These are phyloP conservation scores for Williopsis jadinii DNA, from an alignment of 1,139 yeast genomes.

Conservation along the genomic window DNA sequence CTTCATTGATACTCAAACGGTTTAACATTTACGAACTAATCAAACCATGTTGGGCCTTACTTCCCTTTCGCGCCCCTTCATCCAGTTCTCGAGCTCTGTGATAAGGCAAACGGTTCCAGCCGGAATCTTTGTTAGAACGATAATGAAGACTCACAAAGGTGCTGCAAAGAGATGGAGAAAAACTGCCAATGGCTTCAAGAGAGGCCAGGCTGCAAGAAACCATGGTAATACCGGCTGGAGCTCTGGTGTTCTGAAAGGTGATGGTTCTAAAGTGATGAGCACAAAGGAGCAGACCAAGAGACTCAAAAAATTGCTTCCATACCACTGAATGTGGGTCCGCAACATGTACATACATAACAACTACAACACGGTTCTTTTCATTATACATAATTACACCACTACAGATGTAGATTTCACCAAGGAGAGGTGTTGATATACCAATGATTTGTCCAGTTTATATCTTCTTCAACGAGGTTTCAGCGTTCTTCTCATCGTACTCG, in stretches of 20 bases:
- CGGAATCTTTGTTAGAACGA: conserved; percentile 22
- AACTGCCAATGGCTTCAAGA: conserved; percentile 46
- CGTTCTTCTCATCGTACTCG: conserved; percentile 20
- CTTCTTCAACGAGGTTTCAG: conserved; percentile 10
- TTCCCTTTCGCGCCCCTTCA: conserved; percentile 13
- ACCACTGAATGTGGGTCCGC: conserved; percentile 17
- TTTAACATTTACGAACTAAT: too few species aligned
- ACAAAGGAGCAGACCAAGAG: conserved; percentile 38
- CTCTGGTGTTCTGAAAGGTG: conserved; percentile 49
- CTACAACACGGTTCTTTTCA: background rate
- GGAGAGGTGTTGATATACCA: too few species aligned
- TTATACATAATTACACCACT: background rate
- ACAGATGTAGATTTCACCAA: too few species aligned
- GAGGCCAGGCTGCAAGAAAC: conserved; percentile 68
- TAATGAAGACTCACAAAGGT: conserved; percentile 35
- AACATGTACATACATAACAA: conserved; percentile 2
- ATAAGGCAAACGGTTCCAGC: conserved; percentile 2
- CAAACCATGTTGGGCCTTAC: conserved; percentile 12
- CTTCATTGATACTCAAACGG: too few species aligned
- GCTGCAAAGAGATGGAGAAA: conserved; percentile 82
- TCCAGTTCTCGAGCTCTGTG: background rate
- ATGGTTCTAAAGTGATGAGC: conserved; percentile 59
- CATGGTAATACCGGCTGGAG: conserved; percentile 94
- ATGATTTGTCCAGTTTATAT: conserved; percentile 1
- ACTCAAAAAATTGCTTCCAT: conserved; percentile 40